Base-by-base conservation (phyloP, 2,329 filamentous ascomycete species). In the Trichoderma sp. region DNA sequence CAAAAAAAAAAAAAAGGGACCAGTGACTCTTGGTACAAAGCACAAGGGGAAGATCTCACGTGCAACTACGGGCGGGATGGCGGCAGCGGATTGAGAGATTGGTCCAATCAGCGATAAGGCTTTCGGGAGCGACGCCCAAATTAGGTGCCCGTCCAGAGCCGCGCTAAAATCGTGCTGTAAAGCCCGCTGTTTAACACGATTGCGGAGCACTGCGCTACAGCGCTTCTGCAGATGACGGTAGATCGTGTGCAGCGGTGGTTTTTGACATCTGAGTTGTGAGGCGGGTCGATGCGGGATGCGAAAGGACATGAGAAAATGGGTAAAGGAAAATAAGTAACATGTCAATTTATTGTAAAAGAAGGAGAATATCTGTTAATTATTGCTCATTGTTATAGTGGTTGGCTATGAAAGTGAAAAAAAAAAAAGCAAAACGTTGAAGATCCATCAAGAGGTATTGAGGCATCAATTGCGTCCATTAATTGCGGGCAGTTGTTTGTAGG, bases 1-100 rank as follows among this genome's bases (percentile, higher is more conserved):
- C 56, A 14, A n/a, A 32, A 60, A 34, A 67, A 4, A 67, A 30
- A 39, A 43, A 65, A 65, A 56, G 18, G 39, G 32, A 43, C 36
- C 15, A 43, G 36, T 43, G 8, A 61, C 36, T 5, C 24, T 26
- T 43, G 39, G 39, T 30, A 61, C 58, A 43, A 21, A 43, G 26
- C 64, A 56, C 43, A 30, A 58, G 15, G 34, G 61, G 69, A 51
- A 58, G 47, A 71, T 71, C 70, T 72, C 64, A 72, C 70, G 70
- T 72, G 70, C 70, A 58, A 72, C 70, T 72, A 63, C 64, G 64
- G 70, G 70, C 70, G 70, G 70, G 64, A 72, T 72, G 70, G 62
- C 70, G 70, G 70, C 39, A 72, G 70, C 70, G 64, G 70, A 60
- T 62, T 57, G 58, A 26, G 32, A 43, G 57, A 68, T 60, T 64